Percentiles rank a stretch among this genome's conserved stretches.
These are phyloP conservation scores for Rhodotorula sp. DNA, from an alignment of 1,284 basidiomycete species.

Conservation along the genomic window DNA sequence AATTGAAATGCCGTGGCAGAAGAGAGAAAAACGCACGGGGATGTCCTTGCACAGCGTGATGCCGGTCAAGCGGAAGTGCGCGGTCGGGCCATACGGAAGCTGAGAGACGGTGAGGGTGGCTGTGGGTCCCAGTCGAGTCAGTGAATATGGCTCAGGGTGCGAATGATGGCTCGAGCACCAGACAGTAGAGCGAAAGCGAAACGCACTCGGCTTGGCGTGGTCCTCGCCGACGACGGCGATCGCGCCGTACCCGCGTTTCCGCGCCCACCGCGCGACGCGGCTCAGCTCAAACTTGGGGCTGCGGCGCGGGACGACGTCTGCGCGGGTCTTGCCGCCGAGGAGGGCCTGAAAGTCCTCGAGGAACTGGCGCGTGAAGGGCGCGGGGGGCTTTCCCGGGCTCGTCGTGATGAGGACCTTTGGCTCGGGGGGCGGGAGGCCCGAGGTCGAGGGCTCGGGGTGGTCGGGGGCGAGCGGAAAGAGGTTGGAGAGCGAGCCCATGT, in stretches of 20 bases:
- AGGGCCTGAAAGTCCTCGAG: constrained; percentile 87
- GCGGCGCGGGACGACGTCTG: constrained; percentile 85
- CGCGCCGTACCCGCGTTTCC: constrained; percentile 81
- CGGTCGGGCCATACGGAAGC: constrained; percentile 88
- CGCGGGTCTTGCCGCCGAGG: constrained; percentile 71
- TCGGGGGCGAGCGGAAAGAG: constrained; percentile 40
- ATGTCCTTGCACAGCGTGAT: constrained; percentile 83
- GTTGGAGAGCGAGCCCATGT: constrained; percentile 45
- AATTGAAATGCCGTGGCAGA: accelerated
- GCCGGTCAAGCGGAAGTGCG: constrained; percentile 93
- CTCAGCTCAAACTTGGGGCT: constrained; percentile 94
- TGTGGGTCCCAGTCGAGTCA: constrained; percentile 45
- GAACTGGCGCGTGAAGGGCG: constrained; percentile 70
- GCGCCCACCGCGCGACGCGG: constrained; percentile 90
- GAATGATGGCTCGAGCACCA: not conserved
- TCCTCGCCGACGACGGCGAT: constrained; percentile 94
- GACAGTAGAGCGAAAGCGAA: too few relatives aligned
- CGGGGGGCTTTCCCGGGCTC: constrained; percentile 77
- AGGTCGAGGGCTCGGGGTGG: constrained; percentile 30
- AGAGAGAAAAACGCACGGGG: constrained; percentile 59
- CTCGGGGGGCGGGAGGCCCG: constrained; percentile 63
- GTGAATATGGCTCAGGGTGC: not conserved
- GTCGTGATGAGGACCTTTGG: constrained; percentile 90
- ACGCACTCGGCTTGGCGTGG: constrained; percentile 70
- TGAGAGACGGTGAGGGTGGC: constrained; percentile 91